Conservation (phyloP, 2,329 filamentous ascomycete species). For the Alternaria ethzedia region DNA sequence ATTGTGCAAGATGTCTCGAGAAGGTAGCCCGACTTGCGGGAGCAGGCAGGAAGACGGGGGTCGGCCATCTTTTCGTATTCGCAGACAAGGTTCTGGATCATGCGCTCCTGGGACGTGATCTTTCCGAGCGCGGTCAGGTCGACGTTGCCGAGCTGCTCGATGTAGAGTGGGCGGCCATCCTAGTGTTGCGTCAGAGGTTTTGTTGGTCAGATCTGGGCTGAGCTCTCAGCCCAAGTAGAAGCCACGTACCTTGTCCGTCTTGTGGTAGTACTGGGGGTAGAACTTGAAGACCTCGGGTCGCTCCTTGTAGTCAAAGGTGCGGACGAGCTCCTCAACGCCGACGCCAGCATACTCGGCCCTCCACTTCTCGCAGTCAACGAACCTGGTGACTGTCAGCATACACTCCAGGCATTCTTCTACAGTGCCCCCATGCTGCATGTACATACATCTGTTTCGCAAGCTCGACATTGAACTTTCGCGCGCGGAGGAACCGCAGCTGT, state of each 20-base stretch:
- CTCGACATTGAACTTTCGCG: slow-evolving; percentile 91
- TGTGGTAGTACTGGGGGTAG: slow-evolving; percentile 99
- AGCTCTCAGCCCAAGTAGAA: background rate
- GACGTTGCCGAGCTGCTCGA: slow-evolving; percentile 93
- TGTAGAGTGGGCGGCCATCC: slow-evolving; percentile 97
- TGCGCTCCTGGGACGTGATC: slow-evolving; percentile 89
- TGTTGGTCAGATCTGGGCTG: background rate
- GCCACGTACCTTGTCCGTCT: slow-evolving; percentile 74
- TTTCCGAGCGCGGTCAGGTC: slow-evolving; percentile 89
- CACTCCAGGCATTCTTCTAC: background rate
- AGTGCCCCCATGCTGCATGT: too few relatives aligned
- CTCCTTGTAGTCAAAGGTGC: slow-evolving; percentile 85
- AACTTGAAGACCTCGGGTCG: slow-evolving; percentile 83
- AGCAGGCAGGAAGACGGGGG: slow-evolving; percentile 92
- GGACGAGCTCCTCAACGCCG: slow-evolving; percentile 77
- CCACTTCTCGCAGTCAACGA: slow-evolving; percentile 89
- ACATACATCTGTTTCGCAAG: slow-evolving; percentile 85
- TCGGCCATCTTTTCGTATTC: slow-evolving; percentile 98
- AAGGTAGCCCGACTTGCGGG: slow-evolving; percentile 84
- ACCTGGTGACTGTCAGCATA: slow-evolving; percentile 65
- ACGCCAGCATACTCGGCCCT: slow-evolving; percentile 74
- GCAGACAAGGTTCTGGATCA: slow-evolving; percentile 94
- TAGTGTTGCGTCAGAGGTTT: slow-evolving; percentile 47
- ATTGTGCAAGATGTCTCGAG: slow-evolving; percentile 98
- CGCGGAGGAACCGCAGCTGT: slow-evolving; percentile 86